Conservation (phyloP, 192 early-diverging fungal species). For the Allomyces javanicus region DNA sequence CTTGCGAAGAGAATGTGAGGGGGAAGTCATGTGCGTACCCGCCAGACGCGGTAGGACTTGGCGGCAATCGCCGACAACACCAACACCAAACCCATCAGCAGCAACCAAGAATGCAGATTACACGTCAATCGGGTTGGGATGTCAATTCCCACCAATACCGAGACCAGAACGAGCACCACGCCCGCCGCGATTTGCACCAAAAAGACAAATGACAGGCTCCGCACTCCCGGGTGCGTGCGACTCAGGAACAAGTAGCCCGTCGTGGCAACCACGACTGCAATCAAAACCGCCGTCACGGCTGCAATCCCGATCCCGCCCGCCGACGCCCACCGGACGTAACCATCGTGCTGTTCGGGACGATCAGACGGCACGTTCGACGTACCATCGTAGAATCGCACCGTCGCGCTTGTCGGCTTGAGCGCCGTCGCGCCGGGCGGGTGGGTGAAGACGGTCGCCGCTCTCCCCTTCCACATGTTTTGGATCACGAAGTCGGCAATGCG, state of each 20-base stretch:
- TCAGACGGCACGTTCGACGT: background rate
- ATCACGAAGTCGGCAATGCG: background rate
- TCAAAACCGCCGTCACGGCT: background rate
- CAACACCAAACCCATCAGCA: background rate
- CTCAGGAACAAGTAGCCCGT: background rate
- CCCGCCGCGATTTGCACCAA: background rate
- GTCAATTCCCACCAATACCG: background rate
- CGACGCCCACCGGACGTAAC: background rate
- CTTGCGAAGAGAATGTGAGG: too few species aligned
- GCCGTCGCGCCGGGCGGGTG: too few species aligned
- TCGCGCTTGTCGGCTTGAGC: background rate
- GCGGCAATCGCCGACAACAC: background rate
- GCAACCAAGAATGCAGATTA: background rate
- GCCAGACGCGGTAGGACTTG: background rate
- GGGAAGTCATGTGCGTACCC: background rate
- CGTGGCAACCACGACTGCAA: background rate
- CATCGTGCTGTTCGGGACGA: background rate
- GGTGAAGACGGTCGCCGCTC: too few species aligned
- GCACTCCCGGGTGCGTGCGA: background rate
- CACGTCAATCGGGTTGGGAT: background rate
- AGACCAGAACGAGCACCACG: background rate
- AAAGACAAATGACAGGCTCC: background rate
- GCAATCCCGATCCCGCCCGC: background rate
- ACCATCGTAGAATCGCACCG: background rate
- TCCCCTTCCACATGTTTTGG: too few species aligned